Base-by-base conservation (phyloP, 148 eudicot species). In the Fagopyrum tataricum region DNA sequence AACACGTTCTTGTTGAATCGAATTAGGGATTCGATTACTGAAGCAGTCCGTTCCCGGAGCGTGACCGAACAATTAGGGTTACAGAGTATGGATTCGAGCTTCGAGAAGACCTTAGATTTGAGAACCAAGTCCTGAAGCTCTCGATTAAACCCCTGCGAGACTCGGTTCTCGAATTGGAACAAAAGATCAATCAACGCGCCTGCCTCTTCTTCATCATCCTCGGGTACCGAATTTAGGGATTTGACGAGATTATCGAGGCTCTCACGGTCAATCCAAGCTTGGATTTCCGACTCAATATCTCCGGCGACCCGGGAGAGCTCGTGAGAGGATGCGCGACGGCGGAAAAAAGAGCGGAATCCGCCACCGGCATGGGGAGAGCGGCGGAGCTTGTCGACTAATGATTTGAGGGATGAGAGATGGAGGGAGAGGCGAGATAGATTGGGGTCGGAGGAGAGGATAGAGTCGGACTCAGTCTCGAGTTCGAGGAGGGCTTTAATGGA, bases 231-330 rank as follows among this genome's bases (percentile, higher is more conserved):
- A 4, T 81, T 78, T 5, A 86, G 49, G 4, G 82, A 53, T 31
- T 62, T 79, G 2, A 80, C 77, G 20, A 93, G 84, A 12, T 64
- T 80, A 21, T 87, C 86, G 17, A 91, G 46, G 51, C 72, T 76
- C 70, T 89, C 92, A 12, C 94, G 94, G 73, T 93, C 97, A 23
- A 93, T 93, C 94, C 96, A 90, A 13, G 92, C 87, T 64, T 89
- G 91, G 39, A 93, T 73, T 72, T 91, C 98, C 0, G 84, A 82
- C 81, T 93, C 90, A 24, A 91, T 86, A 37, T 20, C 7, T 6
- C 76, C 85, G 46, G 95, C 94, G 48, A 93, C 87, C 4, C 88
- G 85, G n/a, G 91, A 78, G 58, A 93, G 86, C 75, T 87, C 89
- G 70, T 85, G 88, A 0, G 85, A 74, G 8, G 84, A 76, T 70